Conservation (phyloP, 768 basidiomycete genomes). For the Pleurotus platypus region DNA sequence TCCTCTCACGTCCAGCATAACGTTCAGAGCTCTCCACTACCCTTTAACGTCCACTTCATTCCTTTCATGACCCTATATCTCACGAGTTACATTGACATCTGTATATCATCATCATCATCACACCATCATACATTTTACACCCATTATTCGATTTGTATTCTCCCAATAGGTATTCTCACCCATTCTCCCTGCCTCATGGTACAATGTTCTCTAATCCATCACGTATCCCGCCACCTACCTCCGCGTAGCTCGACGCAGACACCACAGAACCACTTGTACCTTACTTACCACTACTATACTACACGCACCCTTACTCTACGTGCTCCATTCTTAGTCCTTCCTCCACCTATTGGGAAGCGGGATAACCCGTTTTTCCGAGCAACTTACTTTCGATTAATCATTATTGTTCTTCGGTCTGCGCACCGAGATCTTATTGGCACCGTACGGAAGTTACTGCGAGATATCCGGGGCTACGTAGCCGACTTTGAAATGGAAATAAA, state of each 20-base stretch:
- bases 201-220: slow-evolving; percentile 4
- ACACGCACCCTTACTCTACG: background rate
- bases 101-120: slow-evolving; percentile 7
- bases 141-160: slow-evolving; percentile 6
- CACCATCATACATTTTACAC: background rate
- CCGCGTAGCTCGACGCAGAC: background rate
- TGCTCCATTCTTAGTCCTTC: background rate
- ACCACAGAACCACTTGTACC: slow-evolving; percentile 3
- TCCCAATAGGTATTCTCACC: background rate
- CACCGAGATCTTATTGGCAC: no score
- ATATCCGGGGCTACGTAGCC: no score
- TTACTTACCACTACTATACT: slow-evolving; percentile 1
- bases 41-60: slow-evolving; percentile 5
- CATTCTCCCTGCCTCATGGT: background rate
- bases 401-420: background rate
- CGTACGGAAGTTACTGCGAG: no score
- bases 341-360: background rate
- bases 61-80: slow-evolving; percentile 5
- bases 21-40: background rate
- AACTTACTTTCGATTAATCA: background rate
- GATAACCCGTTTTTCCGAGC: background rate
- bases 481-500: no score
- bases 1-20: background rate
- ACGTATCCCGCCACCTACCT: background rate
- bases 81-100: slow-evolving; percentile 5